Evolutionary conservation across 73 alveolate genomes (phyloP).

Genomic region (Paramecium sexaurelia): DNA sequence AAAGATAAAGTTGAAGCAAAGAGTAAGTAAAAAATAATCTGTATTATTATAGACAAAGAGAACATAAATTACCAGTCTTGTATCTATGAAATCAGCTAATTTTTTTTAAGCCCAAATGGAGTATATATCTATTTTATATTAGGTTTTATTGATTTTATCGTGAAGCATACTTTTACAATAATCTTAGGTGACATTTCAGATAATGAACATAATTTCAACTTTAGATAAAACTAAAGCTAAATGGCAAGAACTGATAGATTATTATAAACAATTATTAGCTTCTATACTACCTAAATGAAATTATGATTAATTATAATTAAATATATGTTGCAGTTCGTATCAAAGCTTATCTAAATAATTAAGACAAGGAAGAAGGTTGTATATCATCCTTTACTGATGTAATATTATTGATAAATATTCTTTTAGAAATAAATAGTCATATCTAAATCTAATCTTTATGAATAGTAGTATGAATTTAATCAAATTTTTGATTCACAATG

Average conservation of each 20-base stretch:
- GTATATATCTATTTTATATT: neutral
- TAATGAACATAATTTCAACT: constrained; percentile 17
- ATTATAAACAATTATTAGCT: constrained; percentile 51
- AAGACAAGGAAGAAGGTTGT: neutral
- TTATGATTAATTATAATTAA: constrained; percentile 40
- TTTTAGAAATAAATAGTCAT: neutral
- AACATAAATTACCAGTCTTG: constrained; percentile 79
- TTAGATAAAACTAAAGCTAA: constrained; percentile 48
- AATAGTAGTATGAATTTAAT: neutral
- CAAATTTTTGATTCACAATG: neutral
- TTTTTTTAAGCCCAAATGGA: constrained; percentile 87
- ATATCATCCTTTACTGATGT: neutral
- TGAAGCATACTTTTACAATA: constrained; percentile 41
- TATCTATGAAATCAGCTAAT: constrained; percentile 88
- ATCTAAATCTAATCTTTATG: neutral
- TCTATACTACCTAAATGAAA: constrained; percentile 45
- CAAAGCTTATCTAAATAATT: neutral
- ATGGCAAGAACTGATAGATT: constrained; percentile 57
- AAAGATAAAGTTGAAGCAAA: neutral
- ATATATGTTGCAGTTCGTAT: neutral
- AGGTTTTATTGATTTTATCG: constrained; percentile 65
- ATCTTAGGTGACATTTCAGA: constrained; percentile 34
- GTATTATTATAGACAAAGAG: too few relatives aligned
- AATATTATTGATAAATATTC: neutral
- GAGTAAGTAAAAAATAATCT: too few relatives aligned